Conservation (phyloP, 2,329 filamentous ascomycete genomes). For the Ceratocystis cacaofunesta region DNA sequence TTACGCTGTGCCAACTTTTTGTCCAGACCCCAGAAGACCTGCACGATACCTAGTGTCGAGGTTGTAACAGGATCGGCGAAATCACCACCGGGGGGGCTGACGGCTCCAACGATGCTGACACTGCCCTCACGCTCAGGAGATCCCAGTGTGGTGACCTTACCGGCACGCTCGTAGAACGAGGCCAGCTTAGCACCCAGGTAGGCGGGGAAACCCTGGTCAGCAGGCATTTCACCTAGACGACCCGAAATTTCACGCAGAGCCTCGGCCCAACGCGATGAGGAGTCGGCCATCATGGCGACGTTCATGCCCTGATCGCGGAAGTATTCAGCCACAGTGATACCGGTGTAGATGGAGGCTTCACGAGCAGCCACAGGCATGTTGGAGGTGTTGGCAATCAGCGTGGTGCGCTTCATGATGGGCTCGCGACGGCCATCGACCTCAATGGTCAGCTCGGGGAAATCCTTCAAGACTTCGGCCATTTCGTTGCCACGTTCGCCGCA, state of each 20-base stretch:
- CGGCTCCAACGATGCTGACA: constrained; percentile 94
- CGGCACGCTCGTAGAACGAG: constrained; percentile 97
- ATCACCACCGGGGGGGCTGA: constrained; percentile 94
- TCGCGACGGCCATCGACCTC: constrained; percentile 88
- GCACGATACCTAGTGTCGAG: constrained; percentile 88
- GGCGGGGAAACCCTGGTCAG: constrained; percentile 97
- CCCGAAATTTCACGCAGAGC: constrained; percentile 96
- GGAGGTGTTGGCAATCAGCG: constrained; percentile 95
- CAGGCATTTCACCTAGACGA: constrained; percentile 98
- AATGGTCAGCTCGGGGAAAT: constrained; percentile 96
- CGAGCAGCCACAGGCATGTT: constrained; percentile 99
- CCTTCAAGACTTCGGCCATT: constrained; percentile 99
- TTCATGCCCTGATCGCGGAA: constrained; percentile 95
- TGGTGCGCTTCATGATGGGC: constrained; percentile 99
- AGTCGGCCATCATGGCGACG: constrained; percentile 99
- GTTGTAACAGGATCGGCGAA: constrained; percentile 97
- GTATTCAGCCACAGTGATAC: constrained; percentile 87
- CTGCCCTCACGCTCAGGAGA: constrained; percentile 79
- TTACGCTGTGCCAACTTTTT: constrained; percentile 99
- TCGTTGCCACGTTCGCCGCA: constrained; percentile 89
- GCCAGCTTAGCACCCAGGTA: constrained; percentile 94
- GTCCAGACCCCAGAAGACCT: constrained; percentile 99
- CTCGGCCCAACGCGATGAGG: constrained; percentile 94
- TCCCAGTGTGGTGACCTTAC: constrained; percentile 69
- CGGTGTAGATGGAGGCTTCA: constrained; percentile 97